Conservation (phyloP, 2,329 filamentous ascomycete species). For the Didymella segeticola region DNA sequence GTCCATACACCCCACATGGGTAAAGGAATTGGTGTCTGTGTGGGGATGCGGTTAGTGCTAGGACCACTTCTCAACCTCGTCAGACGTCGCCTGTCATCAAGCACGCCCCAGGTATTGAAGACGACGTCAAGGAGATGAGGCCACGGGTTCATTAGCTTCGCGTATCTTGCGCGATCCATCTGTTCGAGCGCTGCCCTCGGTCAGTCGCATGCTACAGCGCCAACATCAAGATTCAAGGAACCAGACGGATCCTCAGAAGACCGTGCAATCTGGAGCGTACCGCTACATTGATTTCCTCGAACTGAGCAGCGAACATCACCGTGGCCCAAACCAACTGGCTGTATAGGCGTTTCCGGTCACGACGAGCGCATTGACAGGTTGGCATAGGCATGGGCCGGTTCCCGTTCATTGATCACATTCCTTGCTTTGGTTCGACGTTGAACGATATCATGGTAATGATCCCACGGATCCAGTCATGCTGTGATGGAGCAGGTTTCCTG, state of each 20-base stretch:
- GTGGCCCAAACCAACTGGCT: not conserved
- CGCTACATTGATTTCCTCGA: not conserved
- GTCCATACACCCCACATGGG: slow-evolving; percentile 9
- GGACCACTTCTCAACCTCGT: slow-evolving; percentile 11
- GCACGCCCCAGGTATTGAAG: not conserved
- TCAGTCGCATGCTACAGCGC: not conserved
- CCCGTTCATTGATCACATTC: slow-evolving; percentile 6
- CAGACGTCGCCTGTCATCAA: slow-evolving; percentile 1
- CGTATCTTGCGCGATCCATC: not conserved
- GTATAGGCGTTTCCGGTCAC: not conserved
- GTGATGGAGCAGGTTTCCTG: slow-evolving; percentile 16
- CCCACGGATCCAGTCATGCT: slow-evolving; percentile 15
- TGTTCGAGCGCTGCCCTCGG: not conserved
- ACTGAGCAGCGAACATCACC: not conserved
- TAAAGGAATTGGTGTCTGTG: slow-evolving; percentile 24
- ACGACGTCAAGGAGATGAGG: slow-evolving; percentile 1
- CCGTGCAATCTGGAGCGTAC: not conserved
- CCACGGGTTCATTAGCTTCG: not conserved
- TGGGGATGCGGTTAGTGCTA: slow-evolving; percentile 29
- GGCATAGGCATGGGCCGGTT: not conserved
- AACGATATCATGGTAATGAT: slow-evolving; percentile 6
- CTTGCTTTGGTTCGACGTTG: slow-evolving; percentile 12
- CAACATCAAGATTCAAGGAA: not conserved
- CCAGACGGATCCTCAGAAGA: not conserved
- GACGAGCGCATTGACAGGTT: slow-evolving; percentile 2